Evolutionary conservation across 345 rosid species (phyloP), one percentile per base, ranked within the genome.

Genomic region (Syzygium aromaticum): DNA sequence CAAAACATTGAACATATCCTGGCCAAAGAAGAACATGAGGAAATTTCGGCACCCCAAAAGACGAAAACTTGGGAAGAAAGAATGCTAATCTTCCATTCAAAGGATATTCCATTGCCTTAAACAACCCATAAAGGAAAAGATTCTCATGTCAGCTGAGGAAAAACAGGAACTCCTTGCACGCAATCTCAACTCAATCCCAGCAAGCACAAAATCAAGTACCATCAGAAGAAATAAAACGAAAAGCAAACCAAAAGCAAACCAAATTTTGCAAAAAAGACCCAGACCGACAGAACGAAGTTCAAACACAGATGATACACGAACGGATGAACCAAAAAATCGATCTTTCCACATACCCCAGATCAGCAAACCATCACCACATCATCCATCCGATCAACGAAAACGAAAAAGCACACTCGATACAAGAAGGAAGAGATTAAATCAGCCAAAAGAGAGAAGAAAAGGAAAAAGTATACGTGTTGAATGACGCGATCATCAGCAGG

Each of bases 81-180:
- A 91, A 91, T 89, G 88, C 92, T 89, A 88, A 64, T 91, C 90
- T 88, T 89, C 90, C 54, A 87, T 87, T 85, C 51, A 85, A 89
- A 92, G 91, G 90, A 91, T 91, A 92, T 89, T 93, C 89, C 87
- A 87, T 86, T 86, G 88, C 83, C 88, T 90, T 86, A 89, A 92
- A 86, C 91, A 87, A 85, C 90, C 90, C 88, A 86, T 91, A 91
- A 89, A 43, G 86, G 89, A 90, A 91, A 92, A 90, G 87, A 90
- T 90, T 91, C 85, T 87, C 63, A 25, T 38, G 89, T 86, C 84
- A 90, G 86, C 88, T 88, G 90, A 89, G 87, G 54, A 87, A 73
- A 73, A 73, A 73, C 49, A 87, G 54, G 38, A 87, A 84, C 91
- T 52, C 86, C 89, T 86, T 87, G 90, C 92, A 93, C 93, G 94